Evolutionary conservation across 148 eudicot genomes (phyloP).

Genomic region (Rheum nobile): DNA sequence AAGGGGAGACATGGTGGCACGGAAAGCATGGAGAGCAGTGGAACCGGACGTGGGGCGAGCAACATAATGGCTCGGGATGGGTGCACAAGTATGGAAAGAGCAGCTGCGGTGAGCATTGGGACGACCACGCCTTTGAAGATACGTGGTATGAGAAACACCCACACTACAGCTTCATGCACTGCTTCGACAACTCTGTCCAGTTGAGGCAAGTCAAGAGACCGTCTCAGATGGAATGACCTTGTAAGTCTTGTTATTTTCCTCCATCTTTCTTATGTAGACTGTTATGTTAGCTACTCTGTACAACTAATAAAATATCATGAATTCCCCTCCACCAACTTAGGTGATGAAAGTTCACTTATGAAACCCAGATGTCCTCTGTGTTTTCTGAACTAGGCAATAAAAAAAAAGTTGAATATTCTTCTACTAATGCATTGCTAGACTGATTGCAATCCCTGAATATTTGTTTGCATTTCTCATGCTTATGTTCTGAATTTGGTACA

Average conservation of each 20-base stretch:
- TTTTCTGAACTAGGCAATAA: too few species aligned
- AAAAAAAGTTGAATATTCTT: too few species aligned
- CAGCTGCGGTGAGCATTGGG: slow-evolving; percentile 91
- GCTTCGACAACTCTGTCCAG: slow-evolving; percentile 64
- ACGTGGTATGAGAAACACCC: slow-evolving; percentile 88
- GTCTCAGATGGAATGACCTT: slow-evolving; percentile 20
- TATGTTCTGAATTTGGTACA: not conserved
- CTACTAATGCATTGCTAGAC: too few species aligned
- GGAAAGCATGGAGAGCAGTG: slow-evolving; percentile 69
- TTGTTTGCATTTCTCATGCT: not conserved
- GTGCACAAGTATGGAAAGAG: slow-evolving; percentile 90
- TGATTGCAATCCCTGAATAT: not conserved
- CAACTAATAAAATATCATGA: not conserved
- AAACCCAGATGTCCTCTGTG: too few species aligned
- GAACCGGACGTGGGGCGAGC: slow-evolving; percentile 95
- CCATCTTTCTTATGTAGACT: not conserved
- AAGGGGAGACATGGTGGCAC: slow-evolving; percentile 93
- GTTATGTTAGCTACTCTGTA: not conserved
- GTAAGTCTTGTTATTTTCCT: not conserved
- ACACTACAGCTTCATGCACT: slow-evolving; percentile 68
- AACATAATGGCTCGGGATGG: slow-evolving; percentile 84
- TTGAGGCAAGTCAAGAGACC: slow-evolving; percentile 60
- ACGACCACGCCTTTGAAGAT: slow-evolving; percentile 60
- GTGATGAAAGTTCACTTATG: too few species aligned
- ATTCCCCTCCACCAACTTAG: not conserved